A percentile compares a stretch with the other conserved stretches of the same genome.
These are phyloP conservation scores for Croton setiger DNA, from an alignment of 441 rosid genomes.

Conservation along the genomic window DNA sequence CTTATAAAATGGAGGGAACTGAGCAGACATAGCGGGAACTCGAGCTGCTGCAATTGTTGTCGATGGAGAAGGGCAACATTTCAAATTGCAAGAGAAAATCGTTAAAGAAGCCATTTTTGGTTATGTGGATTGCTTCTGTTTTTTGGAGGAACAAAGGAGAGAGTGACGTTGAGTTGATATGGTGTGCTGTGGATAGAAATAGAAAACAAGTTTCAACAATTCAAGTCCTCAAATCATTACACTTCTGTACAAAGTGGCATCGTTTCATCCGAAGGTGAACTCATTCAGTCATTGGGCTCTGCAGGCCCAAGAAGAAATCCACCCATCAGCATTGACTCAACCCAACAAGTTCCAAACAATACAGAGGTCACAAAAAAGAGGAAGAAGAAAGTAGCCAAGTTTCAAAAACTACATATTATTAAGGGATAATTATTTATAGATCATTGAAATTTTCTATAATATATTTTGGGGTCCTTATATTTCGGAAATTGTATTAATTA, in stretches of 20 bases:
- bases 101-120: slow-evolving; percentile 60
- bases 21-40: slow-evolving; percentile 34
- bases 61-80: slow-evolving; percentile 28
- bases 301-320: no score
- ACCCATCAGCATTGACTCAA: no score
- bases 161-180: neutral
- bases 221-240: slow-evolving; percentile 7
- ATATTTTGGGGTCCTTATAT: no score
- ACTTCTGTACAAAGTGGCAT: neutral
- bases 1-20: slow-evolving; percentile 37
- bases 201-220: neutral
- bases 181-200: slow-evolving; percentile 20
- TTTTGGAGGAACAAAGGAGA: neutral
- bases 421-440: no score
- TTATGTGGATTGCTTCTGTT: slow-evolving; percentile 7
- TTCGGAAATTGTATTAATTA: no score
- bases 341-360: no score
- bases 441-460: no score
- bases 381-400: no score
- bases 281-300: no score
- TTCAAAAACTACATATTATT: no score
- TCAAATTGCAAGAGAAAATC: slow-evolving; percentile 36
- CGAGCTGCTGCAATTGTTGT: slow-evolving; percentile 19
- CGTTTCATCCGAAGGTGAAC: neutral
- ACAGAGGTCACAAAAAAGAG: no score